Evolutionary conservation across 2,329 filamentous ascomycete species (phyloP), one percentile per base, ranked within the genome.

Genomic region (Dissoconium aciculare): DNA sequence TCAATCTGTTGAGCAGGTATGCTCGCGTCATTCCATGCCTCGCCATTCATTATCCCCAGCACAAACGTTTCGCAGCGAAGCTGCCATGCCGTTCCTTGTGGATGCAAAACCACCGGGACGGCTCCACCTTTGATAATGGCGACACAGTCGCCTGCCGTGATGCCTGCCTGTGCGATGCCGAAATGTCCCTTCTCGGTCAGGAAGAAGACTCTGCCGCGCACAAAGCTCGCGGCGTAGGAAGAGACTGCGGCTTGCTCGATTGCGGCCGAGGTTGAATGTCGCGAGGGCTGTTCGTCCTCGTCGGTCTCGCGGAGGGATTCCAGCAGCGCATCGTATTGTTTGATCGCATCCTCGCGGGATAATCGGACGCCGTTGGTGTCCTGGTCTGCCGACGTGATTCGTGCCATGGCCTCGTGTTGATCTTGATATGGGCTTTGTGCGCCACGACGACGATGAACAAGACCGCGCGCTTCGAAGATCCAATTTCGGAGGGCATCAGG

Each of bases 171-270:
- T 11, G 38, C 40, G 5, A 40, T 28, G 2, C 40, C 35, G 16
- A 35, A 40, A 25, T 30, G 33, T 5, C 40, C 40, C 15, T 34
- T 27, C 26, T 42, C 40, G 1, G 37, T 38, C 9, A 40, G 15
- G 30, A 37, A 42, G 33, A 40, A 38, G 8, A 42, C 39, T 13
- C 39, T 31, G 4, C 39, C 37, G 5, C 39, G 37, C 15, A 40
- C 30, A 26, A 42, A 38, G 25, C 33, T 38, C 10, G 35, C 31
- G 12, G 35, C 28, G 1, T 35, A 31, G 21, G 31, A 24, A 13
- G 32, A 37, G n/a, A 35, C 15, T 9, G 33, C 30, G 9, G 35
- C 32, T 11, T 31, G 14, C 15, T 38, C 28, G 14, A 36, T 27
- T 15, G 27, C 15, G 12, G 33, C 28, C 9, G 32, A 25, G 11